Base-by-base conservation (phyloP, 75 land plant genomes). In the Isoetes taiwanensis region DNA sequence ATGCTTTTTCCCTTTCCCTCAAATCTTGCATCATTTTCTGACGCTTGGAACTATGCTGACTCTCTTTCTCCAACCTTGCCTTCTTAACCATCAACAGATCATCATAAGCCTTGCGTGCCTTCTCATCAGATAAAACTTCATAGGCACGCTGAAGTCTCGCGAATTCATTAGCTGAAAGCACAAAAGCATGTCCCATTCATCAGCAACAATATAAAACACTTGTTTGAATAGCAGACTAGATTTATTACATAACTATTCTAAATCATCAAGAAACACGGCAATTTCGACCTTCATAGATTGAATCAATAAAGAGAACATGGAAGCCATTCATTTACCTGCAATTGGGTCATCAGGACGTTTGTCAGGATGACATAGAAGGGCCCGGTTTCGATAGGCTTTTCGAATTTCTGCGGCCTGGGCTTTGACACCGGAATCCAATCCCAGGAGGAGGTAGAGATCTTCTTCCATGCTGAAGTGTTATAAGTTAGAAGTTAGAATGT, bases 261-360 rank as follows among this genome's bases (percentile, higher is more conserved):
- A n/a, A n/a, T n/a, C n/a, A n/a, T n/a, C n/a, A n/a, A n/a, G n/a
- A n/a, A n/a, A n/a, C n/a, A n/a, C n/a, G n/a, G n/a, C n/a, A n/a
- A n/a, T n/a, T n/a, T n/a, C n/a, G n/a, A n/a, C n/a, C n/a, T n/a
- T n/a, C n/a, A n/a, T n/a, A n/a, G n/a, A n/a, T n/a, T n/a, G n/a
- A n/a, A n/a, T n/a, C n/a, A n/a, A n/a, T n/a, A n/a, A n/a, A n/a
- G n/a, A n/a, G n/a, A n/a, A n/a, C n/a, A n/a, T n/a, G n/a, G n/a
- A n/a, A n/a, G n/a, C n/a, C n/a, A n/a, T n/a, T n/a, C n/a, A n/a
- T n/a, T n/a, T 42, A 63, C 74, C 74, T 58, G 98, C 95, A 28
- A 70, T 59, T 23, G 86, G 79, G 37, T 93, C 98, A 26, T 84
- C 77, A 0, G 70, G 83, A 4, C 94, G 69, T 58, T 93, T 93